A percentile compares a stretch with the other conserved stretches of the same genome.
Conservation (phyloP, 768 basidiomycete genomes). For the Kondoa malvinella region DNA sequence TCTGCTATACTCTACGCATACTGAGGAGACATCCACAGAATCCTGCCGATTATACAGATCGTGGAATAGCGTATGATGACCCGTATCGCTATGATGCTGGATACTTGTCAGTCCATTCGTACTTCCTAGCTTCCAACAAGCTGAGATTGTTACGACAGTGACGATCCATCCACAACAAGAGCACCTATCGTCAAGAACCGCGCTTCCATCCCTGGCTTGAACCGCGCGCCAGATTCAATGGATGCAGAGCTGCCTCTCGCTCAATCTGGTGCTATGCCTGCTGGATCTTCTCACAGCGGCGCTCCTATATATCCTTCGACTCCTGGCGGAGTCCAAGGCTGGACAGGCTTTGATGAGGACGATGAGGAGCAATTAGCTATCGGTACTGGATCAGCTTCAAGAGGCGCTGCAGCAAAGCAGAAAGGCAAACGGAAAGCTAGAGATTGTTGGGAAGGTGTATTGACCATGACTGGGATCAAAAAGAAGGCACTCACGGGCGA, state of each 20-base stretch:
- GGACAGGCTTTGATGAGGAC: conserved; percentile 19
- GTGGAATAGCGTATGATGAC: not conserved
- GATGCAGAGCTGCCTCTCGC: not conserved
- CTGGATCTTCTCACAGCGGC: not conserved
- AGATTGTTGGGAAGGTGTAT: conserved; percentile 8
- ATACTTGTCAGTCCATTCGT: not conserved
- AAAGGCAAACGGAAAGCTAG: conserved; percentile 11
- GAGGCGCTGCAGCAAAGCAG: conserved; percentile 7
- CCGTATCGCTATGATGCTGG: not conserved
- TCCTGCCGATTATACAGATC: not conserved
- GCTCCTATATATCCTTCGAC: not conserved
- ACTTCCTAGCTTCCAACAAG: too few relatives aligned
- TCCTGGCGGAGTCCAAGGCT: not conserved
- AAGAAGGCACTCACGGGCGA: conserved; percentile 38
- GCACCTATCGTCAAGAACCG: not conserved
- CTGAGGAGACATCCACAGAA: too few relatives aligned
- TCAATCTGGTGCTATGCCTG: not conserved
- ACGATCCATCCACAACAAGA: not conserved
- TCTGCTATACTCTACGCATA: too few relatives aligned
- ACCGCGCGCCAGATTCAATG: not conserved
- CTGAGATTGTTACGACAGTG: too few relatives aligned
- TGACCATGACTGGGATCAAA: conserved; percentile 8
- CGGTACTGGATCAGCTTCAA: not conserved
- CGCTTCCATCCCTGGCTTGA: not conserved
- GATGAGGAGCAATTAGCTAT: conserved; percentile 18